Evolutionary conservation across 78 protist species (phyloP), one percentile per base, ranked within the genome.

Genomic region (Parvularia atlantis): DNA sequence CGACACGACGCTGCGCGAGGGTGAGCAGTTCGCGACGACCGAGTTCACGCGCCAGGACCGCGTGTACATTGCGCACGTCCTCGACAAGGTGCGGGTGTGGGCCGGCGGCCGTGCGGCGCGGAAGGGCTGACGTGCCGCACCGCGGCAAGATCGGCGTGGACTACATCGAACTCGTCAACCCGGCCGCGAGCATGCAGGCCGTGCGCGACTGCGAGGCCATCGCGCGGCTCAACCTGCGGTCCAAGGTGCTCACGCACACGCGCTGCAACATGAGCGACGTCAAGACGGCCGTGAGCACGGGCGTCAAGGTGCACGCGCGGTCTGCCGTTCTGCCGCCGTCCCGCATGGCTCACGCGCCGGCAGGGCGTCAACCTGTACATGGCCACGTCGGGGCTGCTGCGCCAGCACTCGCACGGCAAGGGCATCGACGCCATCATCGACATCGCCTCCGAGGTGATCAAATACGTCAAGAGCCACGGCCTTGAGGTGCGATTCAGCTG

Each of bases 261-360:
- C 82, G 90, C 17, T 85, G 90, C 57, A 82, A 85, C 75, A 81
- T 85, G 82, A 36, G 20, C 54, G 89, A 85, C n/a, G 85, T 75
- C 40, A 77, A 53, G 16, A 69, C 71, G 0, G 81, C 85, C 2
- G 81, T 76, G 33, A 81, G 79, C 52, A 57, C 71, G 0, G 84
- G 84, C 36, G 77, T 75, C 28, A 73, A 84, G n/a, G n/a, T n/a
- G n/a, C 53, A 20, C 22, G 30, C 10, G 13, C 54, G 54, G 14
- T 14, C 26, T 43, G 10, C 28, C 13, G 52, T 46, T 40, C 11
- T 16, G 37, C 24, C 37, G 10, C 24, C 13, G 24, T 60, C 64
- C 10, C 64, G 37, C 14, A 14, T 16, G 30, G 10, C 16, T 31
- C 64, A 17, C 64, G 10, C 16, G 11, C 24, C 64, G 35, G n/a